These are phyloP conservation scores for Trichoderma endophyticum DNA, from an alignment of 2,329 filamentous ascomycete species.

Conservation along the genomic window DNA sequence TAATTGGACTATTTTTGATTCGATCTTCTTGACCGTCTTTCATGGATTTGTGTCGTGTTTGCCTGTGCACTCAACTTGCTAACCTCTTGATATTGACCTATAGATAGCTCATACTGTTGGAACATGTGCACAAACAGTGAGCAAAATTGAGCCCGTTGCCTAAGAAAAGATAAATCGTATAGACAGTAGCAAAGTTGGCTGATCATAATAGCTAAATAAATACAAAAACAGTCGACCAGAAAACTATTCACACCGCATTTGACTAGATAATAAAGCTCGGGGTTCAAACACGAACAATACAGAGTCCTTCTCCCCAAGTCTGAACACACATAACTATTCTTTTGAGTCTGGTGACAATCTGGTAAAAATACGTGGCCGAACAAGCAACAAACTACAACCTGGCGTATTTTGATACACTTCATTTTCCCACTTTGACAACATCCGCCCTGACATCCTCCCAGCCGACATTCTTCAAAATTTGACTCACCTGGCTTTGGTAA, in stretches of 20 bases:
- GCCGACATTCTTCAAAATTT: constrained; percentile 62
- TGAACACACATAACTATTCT: background rate
- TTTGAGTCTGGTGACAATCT: background rate
- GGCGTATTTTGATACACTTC: background rate
- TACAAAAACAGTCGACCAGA: background rate
- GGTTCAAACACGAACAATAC: background rate
- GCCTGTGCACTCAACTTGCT: background rate
- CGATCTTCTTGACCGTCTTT: background rate
- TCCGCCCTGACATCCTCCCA: constrained; percentile 61
- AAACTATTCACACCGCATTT: background rate
- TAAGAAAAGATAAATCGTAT: background rate
- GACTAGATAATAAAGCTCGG: background rate
- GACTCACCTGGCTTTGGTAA: constrained; percentile 65
- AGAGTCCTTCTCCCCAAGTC: background rate
- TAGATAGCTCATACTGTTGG: background rate
- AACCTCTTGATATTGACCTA: background rate
- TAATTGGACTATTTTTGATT: constrained; percentile 16
- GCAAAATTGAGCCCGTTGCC: background rate
- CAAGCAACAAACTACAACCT: background rate
- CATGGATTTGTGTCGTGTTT: background rate
- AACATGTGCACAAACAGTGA: background rate
- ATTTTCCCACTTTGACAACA: constrained; percentile 28
- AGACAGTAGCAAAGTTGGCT: background rate
- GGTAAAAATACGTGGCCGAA: background rate
- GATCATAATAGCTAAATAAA: constrained; percentile 12